These are phyloP conservation scores for Petrea volubilis DNA, from an alignment of 257 asterid genomes.

Conservation along the genomic window DNA sequence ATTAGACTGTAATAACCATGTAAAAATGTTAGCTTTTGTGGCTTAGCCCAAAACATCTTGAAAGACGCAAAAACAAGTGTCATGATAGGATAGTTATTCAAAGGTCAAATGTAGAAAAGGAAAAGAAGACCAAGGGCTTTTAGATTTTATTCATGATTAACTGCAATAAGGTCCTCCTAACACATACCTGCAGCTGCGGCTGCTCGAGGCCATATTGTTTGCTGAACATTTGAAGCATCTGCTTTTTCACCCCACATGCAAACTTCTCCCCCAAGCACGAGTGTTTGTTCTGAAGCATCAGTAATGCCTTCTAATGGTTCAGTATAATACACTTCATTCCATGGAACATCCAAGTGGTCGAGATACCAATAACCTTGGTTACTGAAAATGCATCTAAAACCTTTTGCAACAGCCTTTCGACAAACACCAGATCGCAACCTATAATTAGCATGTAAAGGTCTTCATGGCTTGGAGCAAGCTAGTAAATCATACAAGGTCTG, in stretches of 20 bases:
- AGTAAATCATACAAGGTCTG: background rate
- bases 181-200: slow-evolving; percentile 92
- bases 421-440: slow-evolving; percentile 88
- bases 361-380: slow-evolving; percentile 92
- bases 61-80: no score
- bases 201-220: slow-evolving; percentile 99
- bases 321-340: slow-evolving; percentile 71
- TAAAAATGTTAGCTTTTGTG: background rate
- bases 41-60: background rate
- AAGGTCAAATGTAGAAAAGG: no score
- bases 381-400: slow-evolving; percentile 87
- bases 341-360: slow-evolving; percentile 88
- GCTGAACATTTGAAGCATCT: slow-evolving; percentile 83
- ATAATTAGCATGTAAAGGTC: slow-evolving; percentile 22
- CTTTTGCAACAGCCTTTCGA: slow-evolving; percentile 78
- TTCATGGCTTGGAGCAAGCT: slow-evolving; percentile 16
- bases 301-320: slow-evolving; percentile 77
- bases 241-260: slow-evolving; percentile 95
- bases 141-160: background rate
- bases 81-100: no score
- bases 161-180: slow-evolving; percentile 11
- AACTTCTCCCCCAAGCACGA: slow-evolving; percentile 92
- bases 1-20: no score
- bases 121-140: background rate
- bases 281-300: slow-evolving; percentile 61